A percentile compares a stretch with the other conserved stretches of the same genome.
phyloP scores from a whole-genome alignment of 192 early-diverging fungal genomes.

The Mortierella alpina region DNA sequence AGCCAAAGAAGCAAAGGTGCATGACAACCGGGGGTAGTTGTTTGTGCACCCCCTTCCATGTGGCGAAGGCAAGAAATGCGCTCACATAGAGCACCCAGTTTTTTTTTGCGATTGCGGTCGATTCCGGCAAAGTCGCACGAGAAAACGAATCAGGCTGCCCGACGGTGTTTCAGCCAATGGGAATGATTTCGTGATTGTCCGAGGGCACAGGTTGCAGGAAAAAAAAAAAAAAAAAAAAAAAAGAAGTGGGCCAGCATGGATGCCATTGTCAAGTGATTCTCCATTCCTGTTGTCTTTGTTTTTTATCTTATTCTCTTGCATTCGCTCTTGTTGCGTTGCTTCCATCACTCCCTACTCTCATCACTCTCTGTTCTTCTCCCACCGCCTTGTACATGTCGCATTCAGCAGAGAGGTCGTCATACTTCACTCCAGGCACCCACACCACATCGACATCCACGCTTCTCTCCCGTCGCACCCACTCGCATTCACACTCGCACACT shows the following conservation, averaged over 20 bases:
- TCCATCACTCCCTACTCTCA: not conserved
- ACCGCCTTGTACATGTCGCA: not conserved
- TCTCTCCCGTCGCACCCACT: not conserved
- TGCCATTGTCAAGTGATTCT: too few species aligned
- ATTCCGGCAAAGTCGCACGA: not conserved
- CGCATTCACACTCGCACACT: not conserved
- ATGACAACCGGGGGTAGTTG: too few species aligned
- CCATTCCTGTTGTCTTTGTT: not conserved
- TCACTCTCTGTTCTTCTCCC: not conserved
- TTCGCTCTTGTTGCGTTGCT: not conserved
- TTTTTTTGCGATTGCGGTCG: not conserved
- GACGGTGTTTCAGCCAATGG: not conserved
- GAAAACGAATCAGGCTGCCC: not conserved
- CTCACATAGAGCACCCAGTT: not conserved
- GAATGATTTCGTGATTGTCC: constrained; percentile 7
- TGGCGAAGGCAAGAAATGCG: too few species aligned
- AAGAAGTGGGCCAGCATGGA: not conserved
- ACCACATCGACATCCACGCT: too few species aligned
- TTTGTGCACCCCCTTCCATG: too few species aligned
- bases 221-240: not conserved
- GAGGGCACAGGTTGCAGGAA: too few species aligned
- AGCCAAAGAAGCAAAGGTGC: too few species aligned
- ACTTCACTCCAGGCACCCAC: not conserved
- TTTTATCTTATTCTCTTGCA: constrained; percentile 4
- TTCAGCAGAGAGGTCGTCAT: not conserved